These are phyloP conservation scores for Penicillium sp. DNA, from an alignment of 2,329 filamentous ascomycete genomes.

Conservation along the genomic window DNA sequence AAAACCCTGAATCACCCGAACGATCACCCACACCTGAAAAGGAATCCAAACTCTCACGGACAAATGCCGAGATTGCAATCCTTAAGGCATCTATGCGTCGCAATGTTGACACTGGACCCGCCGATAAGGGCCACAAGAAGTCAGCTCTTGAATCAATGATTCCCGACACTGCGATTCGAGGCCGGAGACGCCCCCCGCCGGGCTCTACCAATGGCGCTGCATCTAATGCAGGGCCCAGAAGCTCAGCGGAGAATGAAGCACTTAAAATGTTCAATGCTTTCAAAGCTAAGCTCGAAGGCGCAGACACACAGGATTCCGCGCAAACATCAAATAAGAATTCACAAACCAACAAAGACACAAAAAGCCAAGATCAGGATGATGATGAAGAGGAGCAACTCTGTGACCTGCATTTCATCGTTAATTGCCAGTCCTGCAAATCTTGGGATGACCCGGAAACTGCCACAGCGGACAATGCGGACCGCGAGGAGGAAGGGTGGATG, in stretches of 20 bases:
- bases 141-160: constrained; percentile 51
- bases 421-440: constrained; percentile 85
- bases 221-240: constrained; percentile 53
- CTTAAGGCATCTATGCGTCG: constrained; percentile 51
- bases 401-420: constrained; percentile 92
- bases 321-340: constrained; percentile 15
- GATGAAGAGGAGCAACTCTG: constrained; percentile 71
- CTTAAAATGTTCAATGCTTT: constrained; percentile 76
- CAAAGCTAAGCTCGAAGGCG: constrained; percentile 67
- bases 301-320: constrained; percentile 33
- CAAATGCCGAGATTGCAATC: constrained; percentile 46
- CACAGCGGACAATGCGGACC: constrained; percentile 52
- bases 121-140: constrained; percentile 41
- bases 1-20: constrained; percentile 44
- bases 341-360: constrained; percentile 10
- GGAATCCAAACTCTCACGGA: constrained; percentile 40
- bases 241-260: constrained; percentile 60
- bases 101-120: constrained; percentile 32
- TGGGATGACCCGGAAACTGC: constrained; percentile 63
- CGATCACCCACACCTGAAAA: constrained; percentile 35
- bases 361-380: constrained; percentile 12
- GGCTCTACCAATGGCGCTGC: constrained; percentile 45
- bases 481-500: constrained; percentile 71
- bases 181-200: constrained; percentile 44
- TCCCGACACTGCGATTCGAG: constrained; percentile 47